Percentiles rank a stretch among this genome's conserved stretches.
phyloP scores from a whole-genome alignment of 2,329 filamentous ascomycete species.

The Ophiostoma sp. region DNA sequence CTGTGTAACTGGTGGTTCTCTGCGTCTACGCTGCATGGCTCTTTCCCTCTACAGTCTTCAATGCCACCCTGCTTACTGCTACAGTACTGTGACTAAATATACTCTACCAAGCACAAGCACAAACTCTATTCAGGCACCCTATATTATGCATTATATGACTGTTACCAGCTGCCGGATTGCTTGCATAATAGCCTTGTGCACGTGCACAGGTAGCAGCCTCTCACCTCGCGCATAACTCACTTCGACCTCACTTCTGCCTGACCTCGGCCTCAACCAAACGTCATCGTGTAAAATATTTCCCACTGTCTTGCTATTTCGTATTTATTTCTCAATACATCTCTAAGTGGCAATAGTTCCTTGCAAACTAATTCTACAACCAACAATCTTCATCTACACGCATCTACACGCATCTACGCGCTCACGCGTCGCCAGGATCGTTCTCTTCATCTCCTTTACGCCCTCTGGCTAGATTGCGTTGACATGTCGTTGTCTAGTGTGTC shows the following conservation, averaged over 20 bases:
- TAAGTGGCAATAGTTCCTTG: neutral
- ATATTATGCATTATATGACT: neutral
- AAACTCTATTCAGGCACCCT: neutral
- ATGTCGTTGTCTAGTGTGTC: neutral
- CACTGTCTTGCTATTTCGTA: neutral
- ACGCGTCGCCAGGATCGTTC: conserved; percentile 14
- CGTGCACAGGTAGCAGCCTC: neutral
- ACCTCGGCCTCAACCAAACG: neutral
- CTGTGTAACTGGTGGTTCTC: neutral
- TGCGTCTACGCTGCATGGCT: neutral
- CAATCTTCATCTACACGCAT: neutral
- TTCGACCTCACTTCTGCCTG: neutral
- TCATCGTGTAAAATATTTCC: neutral
- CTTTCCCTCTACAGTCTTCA: neutral
- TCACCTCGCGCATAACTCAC: neutral
- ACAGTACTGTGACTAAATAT: neutral
- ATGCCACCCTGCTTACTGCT: neutral
- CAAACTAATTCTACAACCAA: neutral
- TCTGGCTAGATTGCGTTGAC: neutral
- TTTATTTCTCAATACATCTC: neutral
- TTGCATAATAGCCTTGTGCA: conserved; percentile 7
- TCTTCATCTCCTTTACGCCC: conserved; percentile 11
- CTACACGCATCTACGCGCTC: conserved; percentile 4
- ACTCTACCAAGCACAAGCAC: neutral
- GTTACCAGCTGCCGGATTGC: neutral